Percentiles rank a stretch among this genome's conserved stretches.
phyloP scores from a whole-genome alignment of 352 stramenopile species.

The Saprolegnia parasitica region DNA sequence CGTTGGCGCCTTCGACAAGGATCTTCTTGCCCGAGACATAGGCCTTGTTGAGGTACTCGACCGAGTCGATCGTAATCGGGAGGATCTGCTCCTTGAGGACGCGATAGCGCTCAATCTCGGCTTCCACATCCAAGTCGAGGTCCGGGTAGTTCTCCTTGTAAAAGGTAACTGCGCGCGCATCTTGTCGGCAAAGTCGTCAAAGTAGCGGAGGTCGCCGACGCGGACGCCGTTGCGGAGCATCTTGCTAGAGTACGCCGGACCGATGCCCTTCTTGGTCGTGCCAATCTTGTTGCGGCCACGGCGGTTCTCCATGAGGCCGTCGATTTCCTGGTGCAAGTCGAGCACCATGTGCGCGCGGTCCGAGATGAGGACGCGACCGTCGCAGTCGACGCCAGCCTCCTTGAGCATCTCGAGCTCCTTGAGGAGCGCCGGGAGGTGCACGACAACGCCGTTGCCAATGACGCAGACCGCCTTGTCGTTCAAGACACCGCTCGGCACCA shows the following conservation, averaged over 20 bases:
- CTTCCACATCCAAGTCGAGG: constrained; percentile 69
- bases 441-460: constrained; percentile 98
- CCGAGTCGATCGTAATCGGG: constrained; percentile 92
- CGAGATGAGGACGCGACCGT: constrained; percentile 94
- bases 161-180: constrained; percentile 88
- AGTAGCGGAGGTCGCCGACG: constrained; percentile 92
- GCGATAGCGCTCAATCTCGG: constrained; percentile 82
- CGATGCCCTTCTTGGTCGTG: constrained; percentile 99
- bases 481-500: constrained; percentile 97
- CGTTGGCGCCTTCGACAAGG: constrained; percentile 98
- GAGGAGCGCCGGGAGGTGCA: constrained; percentile 96
- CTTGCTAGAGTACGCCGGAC: constrained; percentile 98
- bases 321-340: constrained; percentile 96
- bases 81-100: constrained; percentile 80
- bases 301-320: constrained; percentile 79
- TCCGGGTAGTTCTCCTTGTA: constrained; percentile 88
- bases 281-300: constrained; percentile 96
- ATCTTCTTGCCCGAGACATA: constrained; percentile 96
- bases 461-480: constrained; percentile 94
- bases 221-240: constrained; percentile 97
- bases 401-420: constrained; percentile 91
- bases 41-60: constrained; percentile 95
- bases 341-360: constrained; percentile 98
- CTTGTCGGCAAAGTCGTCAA: constrained; percentile 85
- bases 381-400: constrained; percentile 84